Evolutionary conservation across 805 yeast genomes (phyloP), one percentile per base, ranked within the genome.

Genomic region (Lachancea nothofagi): DNA sequence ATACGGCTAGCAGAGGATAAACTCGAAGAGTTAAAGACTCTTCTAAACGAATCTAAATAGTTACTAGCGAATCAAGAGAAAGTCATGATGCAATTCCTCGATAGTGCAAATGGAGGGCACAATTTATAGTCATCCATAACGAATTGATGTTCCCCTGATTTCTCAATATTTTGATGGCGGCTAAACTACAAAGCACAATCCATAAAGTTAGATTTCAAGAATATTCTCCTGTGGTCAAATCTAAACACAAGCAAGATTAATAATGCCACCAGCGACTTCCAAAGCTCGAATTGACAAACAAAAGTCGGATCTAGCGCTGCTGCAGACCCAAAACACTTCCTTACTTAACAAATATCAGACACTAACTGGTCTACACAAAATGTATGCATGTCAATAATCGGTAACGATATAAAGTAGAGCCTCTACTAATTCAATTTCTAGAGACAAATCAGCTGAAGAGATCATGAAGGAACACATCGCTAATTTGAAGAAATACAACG

Each of bases 401-500:
- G 14, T 10, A 5, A 6, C 14, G 7, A 5, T 29, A 4, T 15
- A 5, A 29, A 29, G 10, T 12, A 5, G 12, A 29, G 14, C 31
- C 24, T 9, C 23, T 19, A 30, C 25, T 30, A 15, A 34, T 23
- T 26, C 8, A 34, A 15, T 38, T 3, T 73, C n/a, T n/a, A n/a
- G n/a, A n/a, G n/a, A n/a, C n/a, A n/a, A n/a, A n/a, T n/a, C n/a
- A n/a, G n/a, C 79, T 1, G 71, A 68, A 29, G 58, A 52, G 1
- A 62, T 78, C 1, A 71, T 74, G n/a, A 64, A 67, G 29, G 51
- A 55, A 20, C 86, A 82, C 47, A 76, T 81, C 18, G 52, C 56
- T 20, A 66, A 67, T 37, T 57, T 81, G 28, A 75, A 77, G 45
- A 60, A 65, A 39, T 82, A 80, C 57, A 78, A 81, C 50, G 85